Percentiles rank a stretch among this genome's conserved stretches.
These are phyloP conservation scores for Penicillium atrosanguineum DNA, from an alignment of 495 filamentous ascomycete species.

Conservation along the genomic window DNA sequence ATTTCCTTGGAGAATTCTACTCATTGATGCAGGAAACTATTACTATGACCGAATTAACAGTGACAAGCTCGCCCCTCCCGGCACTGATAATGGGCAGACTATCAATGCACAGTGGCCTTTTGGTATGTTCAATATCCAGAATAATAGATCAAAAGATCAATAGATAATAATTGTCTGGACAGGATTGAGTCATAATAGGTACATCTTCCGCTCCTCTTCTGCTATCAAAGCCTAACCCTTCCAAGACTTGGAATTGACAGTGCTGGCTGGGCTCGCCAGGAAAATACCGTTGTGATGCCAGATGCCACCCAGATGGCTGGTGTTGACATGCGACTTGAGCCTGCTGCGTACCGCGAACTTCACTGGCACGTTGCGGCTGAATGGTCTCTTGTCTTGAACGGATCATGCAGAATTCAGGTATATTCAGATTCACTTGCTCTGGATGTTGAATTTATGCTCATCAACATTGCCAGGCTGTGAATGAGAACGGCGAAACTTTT, in stretches of 20 bases:
- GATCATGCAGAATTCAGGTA: conserved; percentile 55
- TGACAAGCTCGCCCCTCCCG: conserved; percentile 64
- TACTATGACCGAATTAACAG: conserved; percentile 64
- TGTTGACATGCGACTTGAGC: conserved; percentile 73
- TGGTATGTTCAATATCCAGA: conserved; percentile 31
- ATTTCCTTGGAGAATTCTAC: background rate
- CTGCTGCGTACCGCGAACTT: conserved; percentile 64
- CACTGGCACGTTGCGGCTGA: conserved; percentile 72
- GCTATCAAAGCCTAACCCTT: conserved; percentile 1
- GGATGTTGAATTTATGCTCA: background rate
- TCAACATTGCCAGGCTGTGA: conserved; percentile 41
- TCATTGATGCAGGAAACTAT: conserved; percentile 42
- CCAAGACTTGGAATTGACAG: conserved; percentile 49
- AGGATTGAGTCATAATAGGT: conserved; percentile 59
- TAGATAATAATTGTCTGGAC: background rate
- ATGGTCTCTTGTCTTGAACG: conserved; percentile 66
- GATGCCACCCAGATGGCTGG: conserved; percentile 67
- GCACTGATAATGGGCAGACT: conserved; percentile 60
- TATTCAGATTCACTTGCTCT: background rate
- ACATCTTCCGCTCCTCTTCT: background rate
- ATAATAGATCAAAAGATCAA: background rate
- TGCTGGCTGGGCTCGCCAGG: conserved; percentile 69
- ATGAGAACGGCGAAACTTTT: conserved; percentile 62
- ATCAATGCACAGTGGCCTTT: conserved; percentile 71
- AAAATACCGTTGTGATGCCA: conserved; percentile 63